Evolutionary conservation across 371 early-diverging fungal genomes (phyloP).

Genomic region (Saksenaea oblongispora): DNA sequence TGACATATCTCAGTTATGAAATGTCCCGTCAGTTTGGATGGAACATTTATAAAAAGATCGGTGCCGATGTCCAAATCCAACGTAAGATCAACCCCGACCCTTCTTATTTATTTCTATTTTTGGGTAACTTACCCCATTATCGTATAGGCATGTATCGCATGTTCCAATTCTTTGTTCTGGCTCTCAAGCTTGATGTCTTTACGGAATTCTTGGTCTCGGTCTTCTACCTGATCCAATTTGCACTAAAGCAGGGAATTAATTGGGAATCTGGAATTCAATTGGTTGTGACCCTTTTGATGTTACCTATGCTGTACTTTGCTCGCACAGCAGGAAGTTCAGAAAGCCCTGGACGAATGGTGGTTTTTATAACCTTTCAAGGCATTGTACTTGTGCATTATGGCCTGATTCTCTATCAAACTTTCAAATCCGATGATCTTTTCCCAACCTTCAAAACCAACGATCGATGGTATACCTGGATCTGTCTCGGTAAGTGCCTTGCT

Average conservation of each 20-base stretch:
- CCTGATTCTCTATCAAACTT: constrained; percentile 38
- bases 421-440: constrained; percentile 28
- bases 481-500: constrained; percentile 29
- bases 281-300: constrained; percentile 37
- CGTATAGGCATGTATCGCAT: constrained; percentile 43
- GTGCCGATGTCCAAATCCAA: constrained; percentile 38
- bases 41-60: constrained; percentile 46
- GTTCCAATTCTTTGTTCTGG: constrained; percentile 52
- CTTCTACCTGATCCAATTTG: constrained; percentile 49
- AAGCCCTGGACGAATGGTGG: constrained; percentile 39
- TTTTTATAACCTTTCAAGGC: constrained; percentile 39
- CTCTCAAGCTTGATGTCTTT: constrained; percentile 50
- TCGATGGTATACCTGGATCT: constrained; percentile 54
- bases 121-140: background rate
- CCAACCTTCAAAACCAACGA: constrained; percentile 42
- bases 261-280: constrained; percentile 43
- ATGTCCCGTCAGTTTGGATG: constrained; percentile 43
- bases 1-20: constrained; percentile 34
- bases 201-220: constrained; percentile 45
- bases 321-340: constrained; percentile 46
- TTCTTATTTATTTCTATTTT: background rate
- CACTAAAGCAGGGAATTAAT: constrained; percentile 20
- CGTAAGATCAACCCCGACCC: constrained; percentile 15
- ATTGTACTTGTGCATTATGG: constrained; percentile 41
- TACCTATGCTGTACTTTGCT: constrained; percentile 49